Base-by-base conservation (phyloP, 2,329 filamentous ascomycete species). In the Pseudopyricularia cyperi region DNA sequence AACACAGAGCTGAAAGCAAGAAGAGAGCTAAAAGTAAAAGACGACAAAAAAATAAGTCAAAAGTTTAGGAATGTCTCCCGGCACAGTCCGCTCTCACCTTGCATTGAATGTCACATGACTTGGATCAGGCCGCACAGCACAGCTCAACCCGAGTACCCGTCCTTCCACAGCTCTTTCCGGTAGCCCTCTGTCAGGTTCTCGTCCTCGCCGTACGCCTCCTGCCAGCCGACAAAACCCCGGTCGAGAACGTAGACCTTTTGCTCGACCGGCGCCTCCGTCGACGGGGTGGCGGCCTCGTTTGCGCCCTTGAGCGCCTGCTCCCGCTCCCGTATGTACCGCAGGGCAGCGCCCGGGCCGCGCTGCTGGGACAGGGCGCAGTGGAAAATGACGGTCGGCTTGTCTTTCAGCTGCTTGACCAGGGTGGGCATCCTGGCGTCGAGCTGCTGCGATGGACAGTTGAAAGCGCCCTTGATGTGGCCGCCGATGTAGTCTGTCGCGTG, bases 351-450 rank as follows among this genome's bases (percentile, higher is more conserved):
- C 0, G 93, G 93, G 0, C 93, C 93, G 1, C 93, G 77, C 69
- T 95, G 86, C 71, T 97, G 93, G 58, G 85, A 91, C 52, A 97
- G 72, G 17, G 87, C 86, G 68, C 93, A 98, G 70, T 98, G 93
- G 66, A 98, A 98, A 1, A 98, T 80, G 14, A 98, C 89, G 11
- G 77, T 84, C 52, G 93, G 80, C 66, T 89, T 89, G 62, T 84
- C 81, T 57, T 80, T 72, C 48, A 96, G 77, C 44, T 77, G 82
- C 53, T 88, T 81, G 12, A 95, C 75, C n/a, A 98, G 79, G 56
- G 89, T 87, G 0, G 90, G 86, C 66, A 93, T 80, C 58, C 77
- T 80, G 63, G 79, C 78, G 60, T 95, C 87, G 48, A 97, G 77
- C 17, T 80, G 79, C 46, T 69, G 70, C 50, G 79, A 85, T 0